Evolutionary conservation across 2,329 filamentous ascomycete species (phyloP), one percentile per base, ranked within the genome.

Genomic region (Xylariaceae sp.): DNA sequence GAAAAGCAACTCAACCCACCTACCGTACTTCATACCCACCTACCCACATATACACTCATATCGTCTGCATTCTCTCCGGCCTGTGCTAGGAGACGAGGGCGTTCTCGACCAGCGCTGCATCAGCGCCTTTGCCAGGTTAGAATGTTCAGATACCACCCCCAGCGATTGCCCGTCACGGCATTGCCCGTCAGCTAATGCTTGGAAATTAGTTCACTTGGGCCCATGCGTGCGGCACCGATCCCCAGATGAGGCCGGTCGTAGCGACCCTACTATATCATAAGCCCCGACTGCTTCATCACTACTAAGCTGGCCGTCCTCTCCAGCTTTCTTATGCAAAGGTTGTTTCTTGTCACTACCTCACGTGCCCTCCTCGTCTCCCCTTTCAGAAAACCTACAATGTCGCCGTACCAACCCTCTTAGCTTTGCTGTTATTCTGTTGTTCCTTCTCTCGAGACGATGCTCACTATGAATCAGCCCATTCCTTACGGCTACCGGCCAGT

Each of bases 401-500:
- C 50, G 58, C 59, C 59, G 57, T 60, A 62, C 47, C 53, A 54
- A 43, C 54, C 51, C 54, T 55, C 60, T 56, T 65, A 65, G 59
- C 56, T 62, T 58, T 19, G 34, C 34, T 16, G 15, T 39, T 18
- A 18, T 26, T 54, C 59, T 53, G 57, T 59, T 46, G 54, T 51
- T 53, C 60, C 45, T 60, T 56, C 54, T 59, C 55, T 56, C 62
- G 65, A 66, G 71, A 82, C 74, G 73, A 83, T 83, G 79, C 80
- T 83, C 75, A 83, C 80, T 72, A 72, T 78, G 68, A 81, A 76
- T 72, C 80, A 83, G 78, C 77, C 79, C 73, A 72, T 72, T 69
- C 74, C 76, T 63, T 77, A 78, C 78, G 78, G 79, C 75, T 80
- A 80, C 72, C 76, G 74, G 75, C 78, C 78, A 70, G 75, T 80